Conservation (phyloP, 352 stramenopile species). For the Pythium sp. region DNA sequence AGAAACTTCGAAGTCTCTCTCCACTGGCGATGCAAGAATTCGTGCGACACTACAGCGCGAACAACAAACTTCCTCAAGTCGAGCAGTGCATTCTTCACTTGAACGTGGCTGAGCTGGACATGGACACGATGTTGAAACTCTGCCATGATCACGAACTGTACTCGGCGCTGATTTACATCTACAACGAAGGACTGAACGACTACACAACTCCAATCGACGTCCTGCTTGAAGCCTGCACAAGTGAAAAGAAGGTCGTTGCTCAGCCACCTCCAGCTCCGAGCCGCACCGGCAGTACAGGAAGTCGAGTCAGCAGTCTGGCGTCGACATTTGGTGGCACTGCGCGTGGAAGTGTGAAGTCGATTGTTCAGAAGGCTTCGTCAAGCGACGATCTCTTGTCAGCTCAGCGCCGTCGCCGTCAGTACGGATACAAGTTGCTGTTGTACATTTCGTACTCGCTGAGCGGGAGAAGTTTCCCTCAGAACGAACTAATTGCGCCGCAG, state of each 20-base stretch:
- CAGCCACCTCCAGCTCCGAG: constrained; percentile 15
- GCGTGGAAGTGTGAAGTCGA: constrained; percentile 29
- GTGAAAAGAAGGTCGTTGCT: constrained; percentile 30
- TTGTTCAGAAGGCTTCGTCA: constrained; percentile 25
- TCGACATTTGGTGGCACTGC: constrained; percentile 63
- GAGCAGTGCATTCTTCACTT: constrained; percentile 94
- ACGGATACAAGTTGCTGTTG: constrained; percentile 84
- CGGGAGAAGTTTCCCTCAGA: constrained; percentile 88
- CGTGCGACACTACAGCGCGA: constrained; percentile 89
- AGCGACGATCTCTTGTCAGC: constrained; percentile 49
- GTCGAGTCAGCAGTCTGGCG: constrained; percentile 56
- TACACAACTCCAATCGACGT: constrained; percentile 91
- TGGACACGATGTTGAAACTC: constrained; percentile 93
- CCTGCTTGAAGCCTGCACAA: constrained; percentile 77
- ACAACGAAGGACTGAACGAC: constrained; percentile 91
- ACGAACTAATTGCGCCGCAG: constrained; percentile 57
- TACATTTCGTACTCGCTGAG: constrained; percentile 93
- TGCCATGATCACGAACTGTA: constrained; percentile 91
- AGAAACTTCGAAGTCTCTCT: constrained; percentile 90
- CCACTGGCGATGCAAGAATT: constrained; percentile 92
- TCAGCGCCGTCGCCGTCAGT: constrained; percentile 59
- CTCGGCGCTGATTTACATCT: constrained; percentile 94
- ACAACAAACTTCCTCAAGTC: constrained; percentile 85
- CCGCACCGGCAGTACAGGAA: constrained; percentile 28
- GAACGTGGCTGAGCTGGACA: constrained; percentile 92